Evolutionary conservation across 257 asterid genomes (phyloP).

Genomic region (Rubia yunnanensis): DNA sequence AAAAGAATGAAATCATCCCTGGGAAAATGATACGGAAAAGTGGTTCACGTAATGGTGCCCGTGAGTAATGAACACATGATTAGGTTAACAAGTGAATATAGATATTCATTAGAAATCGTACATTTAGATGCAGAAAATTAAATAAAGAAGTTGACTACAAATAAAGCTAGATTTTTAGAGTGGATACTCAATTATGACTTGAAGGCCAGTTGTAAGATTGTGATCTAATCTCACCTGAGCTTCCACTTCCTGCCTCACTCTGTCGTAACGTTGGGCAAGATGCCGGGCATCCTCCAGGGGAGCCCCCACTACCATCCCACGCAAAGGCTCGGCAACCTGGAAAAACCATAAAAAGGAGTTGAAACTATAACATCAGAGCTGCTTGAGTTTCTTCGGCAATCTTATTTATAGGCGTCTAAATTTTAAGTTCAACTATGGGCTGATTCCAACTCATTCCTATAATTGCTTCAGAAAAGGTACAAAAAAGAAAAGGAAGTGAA

Average conservation of each 20-base stretch:
- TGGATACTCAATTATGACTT: neutral
- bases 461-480: neutral
- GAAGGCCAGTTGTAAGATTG: neutral
- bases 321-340: conserved; percentile 94
- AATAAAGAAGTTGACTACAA: neutral
- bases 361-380: neutral
- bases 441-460: neutral
- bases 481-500: neutral
- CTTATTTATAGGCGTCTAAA: neutral
- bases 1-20: conserved; percentile 13
- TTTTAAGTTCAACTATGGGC: neutral
- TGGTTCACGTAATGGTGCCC: neutral
- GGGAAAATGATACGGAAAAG: neutral
- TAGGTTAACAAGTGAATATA: no score
- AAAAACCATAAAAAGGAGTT: neutral
- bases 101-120: neutral
- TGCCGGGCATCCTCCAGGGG: conserved; percentile 99
- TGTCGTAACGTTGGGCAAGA: conserved; percentile 93
- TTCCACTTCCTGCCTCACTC: conserved; percentile 97
- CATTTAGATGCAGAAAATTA: neutral
- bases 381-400: neutral
- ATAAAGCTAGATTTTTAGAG: neutral
- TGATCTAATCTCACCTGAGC: conserved; percentile 50
- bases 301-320: conserved; percentile 99
- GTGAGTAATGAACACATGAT: neutral